Evolutionary conservation across 108 stramenopile genomes (phyloP).

Genomic region (Cyclotella cryptica): DNA sequence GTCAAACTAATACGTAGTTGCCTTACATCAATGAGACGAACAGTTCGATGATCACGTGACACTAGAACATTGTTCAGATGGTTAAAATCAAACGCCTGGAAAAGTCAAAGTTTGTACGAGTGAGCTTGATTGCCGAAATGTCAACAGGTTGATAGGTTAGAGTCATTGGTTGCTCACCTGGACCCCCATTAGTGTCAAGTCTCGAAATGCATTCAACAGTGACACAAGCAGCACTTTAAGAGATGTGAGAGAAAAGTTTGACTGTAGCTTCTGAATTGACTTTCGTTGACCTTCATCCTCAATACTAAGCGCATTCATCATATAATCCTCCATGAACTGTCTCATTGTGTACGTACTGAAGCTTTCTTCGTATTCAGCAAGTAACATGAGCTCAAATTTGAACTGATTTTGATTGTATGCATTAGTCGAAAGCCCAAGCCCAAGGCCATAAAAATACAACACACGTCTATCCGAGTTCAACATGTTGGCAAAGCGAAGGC

Average conservation of each 20-base stretch:
- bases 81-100: conserved; percentile 77
- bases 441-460: conserved; percentile 77
- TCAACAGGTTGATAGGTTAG: neutral
- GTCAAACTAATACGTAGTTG: neutral
- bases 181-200: conserved; percentile 74
- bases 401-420: conserved; percentile 68
- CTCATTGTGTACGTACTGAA: conserved; percentile 79
- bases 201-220: conserved; percentile 63
- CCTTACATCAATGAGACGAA: conserved; percentile 61
- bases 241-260: conserved; percentile 63
- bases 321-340: conserved; percentile 75
- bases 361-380: conserved; percentile 73
- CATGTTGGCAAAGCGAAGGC: conserved; percentile 64
- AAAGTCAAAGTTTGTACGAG: neutral
- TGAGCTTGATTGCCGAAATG: neutral
- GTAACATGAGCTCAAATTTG: conserved; percentile 72
- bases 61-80: conserved; percentile 80
- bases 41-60: conserved; percentile 67
- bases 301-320: conserved; percentile 16
- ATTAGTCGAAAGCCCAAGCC: conserved; percentile 73
- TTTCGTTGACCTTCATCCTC: conserved; percentile 15
- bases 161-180: conserved; percentile 4
- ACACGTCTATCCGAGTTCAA: conserved; percentile 78
- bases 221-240: conserved; percentile 76
- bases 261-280: conserved; percentile 51